Base-by-base conservation (phyloP, 2,329 filamentous ascomycete species). In the Penicillium verrucosum region DNA sequence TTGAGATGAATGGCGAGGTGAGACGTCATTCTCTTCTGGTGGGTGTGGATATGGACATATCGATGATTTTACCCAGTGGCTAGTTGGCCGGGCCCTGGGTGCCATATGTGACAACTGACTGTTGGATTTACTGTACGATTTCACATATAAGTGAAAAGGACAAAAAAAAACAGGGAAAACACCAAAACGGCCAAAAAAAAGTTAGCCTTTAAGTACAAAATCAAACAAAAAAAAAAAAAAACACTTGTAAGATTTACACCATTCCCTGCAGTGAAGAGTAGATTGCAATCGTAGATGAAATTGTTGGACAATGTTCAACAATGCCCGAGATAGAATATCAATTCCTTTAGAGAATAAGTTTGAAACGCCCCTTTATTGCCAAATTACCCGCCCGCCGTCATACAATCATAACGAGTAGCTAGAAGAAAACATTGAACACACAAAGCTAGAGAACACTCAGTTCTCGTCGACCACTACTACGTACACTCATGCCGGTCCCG, bases 401-500 rank as follows among this genome's bases (percentile, higher is more conserved):
- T 57, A 53, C n/a, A 58, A 37, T 58, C 56, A 56, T 58, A 40
- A 54, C 56, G 27, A 44, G 56, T 45, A 54, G 50, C 56, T 29
- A 40, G 54, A 45, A 54, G 51, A 52, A 49, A 38, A 50, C 18
- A 18, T 18, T 18, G 18, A 18, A 18, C 44, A 46, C 48, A 14
- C n/a, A 46, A 43, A 56, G 30, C 49, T 44, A 72, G 51, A 67
- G 54, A 61, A 71, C 68, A 58, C 68, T 69, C 53, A 73, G 48
- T 60, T 73, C 68, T 50, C 64, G 63, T 53, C 68, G 58, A 45
- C 65, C 61, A 51, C 62, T 62, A 52, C 59, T 60, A 34, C 61
- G 64, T 48, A 67, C 29, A 54, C 63, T 65, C 52, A 63, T 59
- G 9, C 61, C 59, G 32, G 57, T 51, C 5, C 55, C 62, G 9